Percentiles rank a stretch among this genome's conserved stretches.
Conservation (phyloP, 495 filamentous ascomycete genomes). For the Penicillium steckii region DNA sequence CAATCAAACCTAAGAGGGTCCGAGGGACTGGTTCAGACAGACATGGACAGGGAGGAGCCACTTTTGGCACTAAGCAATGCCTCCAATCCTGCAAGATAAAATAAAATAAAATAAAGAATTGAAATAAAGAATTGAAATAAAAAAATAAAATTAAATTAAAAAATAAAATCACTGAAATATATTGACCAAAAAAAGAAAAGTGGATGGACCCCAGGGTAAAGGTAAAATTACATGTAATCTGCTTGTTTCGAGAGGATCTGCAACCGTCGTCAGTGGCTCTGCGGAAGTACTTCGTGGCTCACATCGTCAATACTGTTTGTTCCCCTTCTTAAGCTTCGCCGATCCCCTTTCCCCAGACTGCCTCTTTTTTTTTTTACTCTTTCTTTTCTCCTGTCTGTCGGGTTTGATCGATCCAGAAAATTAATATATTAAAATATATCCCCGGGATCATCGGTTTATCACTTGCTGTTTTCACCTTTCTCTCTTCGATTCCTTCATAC, state of each 20-base stretch:
- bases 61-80: conserved; percentile 27
- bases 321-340: conserved; percentile 74
- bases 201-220: neutral
- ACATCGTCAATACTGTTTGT: conserved; percentile 36
- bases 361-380: conserved; percentile 30
- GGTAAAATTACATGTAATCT: conserved; percentile 14
- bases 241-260: conserved; percentile 40
- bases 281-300: conserved; percentile 31
- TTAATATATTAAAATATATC: neutral
- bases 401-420: conserved; percentile 19
- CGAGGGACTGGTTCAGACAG: conserved; percentile 38
- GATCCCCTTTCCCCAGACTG: conserved; percentile 62
- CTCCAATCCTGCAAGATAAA: conserved; percentile 18
- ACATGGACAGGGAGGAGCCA: conserved; percentile 16
- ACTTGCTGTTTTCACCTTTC: conserved; percentile 31
- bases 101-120: conserved; percentile 3
- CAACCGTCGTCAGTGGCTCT: conserved; percentile 50
- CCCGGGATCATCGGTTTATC: conserved; percentile 32
- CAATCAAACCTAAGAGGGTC: conserved; percentile 11
- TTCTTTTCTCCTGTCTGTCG: conserved; percentile 32
- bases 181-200: too few species aligned
- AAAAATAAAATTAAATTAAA: conserved; percentile 3
- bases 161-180: conserved; percentile 4
- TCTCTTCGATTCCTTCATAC: conserved; percentile 7
- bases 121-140: neutral